Base-by-base conservation (phyloP, 768 basidiomycete species). In the Sporobolomyces phaffii region DNA sequence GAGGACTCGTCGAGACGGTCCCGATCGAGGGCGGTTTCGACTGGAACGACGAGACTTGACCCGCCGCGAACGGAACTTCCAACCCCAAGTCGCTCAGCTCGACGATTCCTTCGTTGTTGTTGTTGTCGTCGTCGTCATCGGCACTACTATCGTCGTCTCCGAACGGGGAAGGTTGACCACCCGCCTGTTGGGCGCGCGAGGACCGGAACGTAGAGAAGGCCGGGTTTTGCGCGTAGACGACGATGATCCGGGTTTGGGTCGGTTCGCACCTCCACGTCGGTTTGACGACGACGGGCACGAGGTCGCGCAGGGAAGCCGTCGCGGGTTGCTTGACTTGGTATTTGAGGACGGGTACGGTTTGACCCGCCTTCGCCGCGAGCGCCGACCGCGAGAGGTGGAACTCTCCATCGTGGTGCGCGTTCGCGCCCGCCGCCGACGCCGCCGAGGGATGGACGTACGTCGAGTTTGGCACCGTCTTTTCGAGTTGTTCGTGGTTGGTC, bases 391-490 rank as follows among this genome's bases (percentile, higher is more conserved):
- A 72, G 40, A 54, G 36, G 5, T n/a, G 24, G 72, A 77, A 80
- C 65, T 79, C 78, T 38, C 78, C 79, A 9, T 17, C 38, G 38
- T 17, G n/a, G 10, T 38, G 10, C 38, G 9, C 38, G 10, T 38
- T 1, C 76, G 73, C 31, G 44, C 65, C 24, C 75, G 74, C n/a
- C 76, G 24, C 33, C 33, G 38, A 2, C 75, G 15, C 22, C n/a
- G 36, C 33, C 9, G 77, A 65, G 40, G 77, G 67, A 49, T 72
- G 56, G 17, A 80, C 68, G 65, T 75, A 79, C 4, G 75, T 72
- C 24, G 78, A 75, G 65, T 81, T 81, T 4, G 79, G 80, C 9
- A 78, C 80, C n/a, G 77, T 76, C 68, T 80, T 81, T 44, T 80
- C 79, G n/a, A 79, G 68, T 22, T 65, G 64, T 58, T 79, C 78